Conservation (phyloP, 1,284 basidiomycete genomes). For the Ustilago sp. region DNA sequence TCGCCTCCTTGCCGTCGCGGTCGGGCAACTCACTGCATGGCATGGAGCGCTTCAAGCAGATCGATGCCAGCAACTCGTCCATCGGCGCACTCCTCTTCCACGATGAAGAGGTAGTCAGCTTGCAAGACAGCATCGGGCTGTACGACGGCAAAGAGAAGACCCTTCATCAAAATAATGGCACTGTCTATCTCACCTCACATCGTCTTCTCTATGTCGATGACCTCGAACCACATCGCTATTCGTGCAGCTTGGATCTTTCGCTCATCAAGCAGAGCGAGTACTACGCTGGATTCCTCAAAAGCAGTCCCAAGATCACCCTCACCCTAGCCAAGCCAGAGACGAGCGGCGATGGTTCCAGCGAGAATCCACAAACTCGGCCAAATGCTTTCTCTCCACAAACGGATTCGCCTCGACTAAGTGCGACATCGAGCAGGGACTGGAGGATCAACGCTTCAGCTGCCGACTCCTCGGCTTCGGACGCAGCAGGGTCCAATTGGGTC, state of each 20-base stretch:
- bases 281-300: constrained; percentile 91
- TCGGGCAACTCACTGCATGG: constrained; percentile 12
- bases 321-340: constrained; percentile 33
- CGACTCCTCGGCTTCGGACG: constrained; percentile 28
- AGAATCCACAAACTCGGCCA: constrained; percentile 27
- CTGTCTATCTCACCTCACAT: constrained; percentile 83
- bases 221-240: constrained; percentile 72
- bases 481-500: constrained; percentile 48
- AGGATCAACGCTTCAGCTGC: constrained; percentile 33
- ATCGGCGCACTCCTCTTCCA: constrained; percentile 56
- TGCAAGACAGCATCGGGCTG: constrained; percentile 62
- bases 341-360: constrained; percentile 26
- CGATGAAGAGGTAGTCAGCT: constrained; percentile 61
- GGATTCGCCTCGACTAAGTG: constrained; percentile 4
- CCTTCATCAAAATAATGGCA: constrained; percentile 78
- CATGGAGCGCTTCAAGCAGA: constrained; percentile 63
- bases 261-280: constrained; percentile 83
- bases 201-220: constrained; percentile 84
- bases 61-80: constrained; percentile 59
- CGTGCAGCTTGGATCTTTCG: constrained; percentile 74
- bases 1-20: background rate
- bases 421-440: constrained; percentile 42
- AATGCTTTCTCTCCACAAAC: constrained; percentile 11
- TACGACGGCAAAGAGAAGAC: constrained; percentile 79
- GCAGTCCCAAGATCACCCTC: constrained; percentile 90